phyloP scores from a whole-genome alignment of 83 land plant genomes.

The Picea mariana region DNA sequence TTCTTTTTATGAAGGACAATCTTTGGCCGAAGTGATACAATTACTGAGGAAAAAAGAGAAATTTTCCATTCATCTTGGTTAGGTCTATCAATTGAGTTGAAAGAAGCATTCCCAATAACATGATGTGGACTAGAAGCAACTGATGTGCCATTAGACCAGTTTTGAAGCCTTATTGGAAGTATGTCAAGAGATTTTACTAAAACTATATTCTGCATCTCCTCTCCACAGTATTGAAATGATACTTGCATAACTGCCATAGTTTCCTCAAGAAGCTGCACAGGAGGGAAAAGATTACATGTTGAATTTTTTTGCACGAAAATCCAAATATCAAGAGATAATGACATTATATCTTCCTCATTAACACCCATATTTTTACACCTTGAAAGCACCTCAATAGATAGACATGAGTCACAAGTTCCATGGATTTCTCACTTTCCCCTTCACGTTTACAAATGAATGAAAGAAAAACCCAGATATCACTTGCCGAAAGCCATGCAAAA shows the following conservation, averaged over 20 bases:
- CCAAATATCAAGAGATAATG: conserved; percentile 47
- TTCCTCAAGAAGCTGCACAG: conserved; percentile 38
- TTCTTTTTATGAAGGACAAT: conserved; percentile 33
- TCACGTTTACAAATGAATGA: conserved; percentile 20
- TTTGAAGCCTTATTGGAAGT: conserved; percentile 19
- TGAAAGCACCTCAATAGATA: conserved; percentile 42
- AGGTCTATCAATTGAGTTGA: conserved; percentile 3
- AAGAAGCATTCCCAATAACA: not conserved
- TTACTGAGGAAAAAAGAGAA: conserved; percentile 47
- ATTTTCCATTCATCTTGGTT: conserved; percentile 43
- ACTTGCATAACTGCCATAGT: conserved; percentile 36
- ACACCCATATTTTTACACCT: conserved; percentile 36
- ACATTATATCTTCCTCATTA: conserved; percentile 33
- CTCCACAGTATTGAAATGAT: conserved; percentile 42
- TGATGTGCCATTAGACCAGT: not conserved
- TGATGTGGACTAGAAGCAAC: not conserved
- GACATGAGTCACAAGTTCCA: conserved; percentile 24
- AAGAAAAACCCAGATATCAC: conserved; percentile 25
- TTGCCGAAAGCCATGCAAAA: conserved; percentile 39
- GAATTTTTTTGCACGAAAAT: conserved; percentile 23
- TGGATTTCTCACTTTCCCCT: conserved; percentile 19
- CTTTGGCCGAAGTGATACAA: conserved; percentile 51
- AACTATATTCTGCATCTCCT: conserved; percentile 32
- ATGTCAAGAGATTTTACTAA: conserved; percentile 38
- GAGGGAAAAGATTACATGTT: not conserved